Conservation (phyloP, 1,284 basidiomycete genomes). For the Mrakiaceae sp. region DNA sequence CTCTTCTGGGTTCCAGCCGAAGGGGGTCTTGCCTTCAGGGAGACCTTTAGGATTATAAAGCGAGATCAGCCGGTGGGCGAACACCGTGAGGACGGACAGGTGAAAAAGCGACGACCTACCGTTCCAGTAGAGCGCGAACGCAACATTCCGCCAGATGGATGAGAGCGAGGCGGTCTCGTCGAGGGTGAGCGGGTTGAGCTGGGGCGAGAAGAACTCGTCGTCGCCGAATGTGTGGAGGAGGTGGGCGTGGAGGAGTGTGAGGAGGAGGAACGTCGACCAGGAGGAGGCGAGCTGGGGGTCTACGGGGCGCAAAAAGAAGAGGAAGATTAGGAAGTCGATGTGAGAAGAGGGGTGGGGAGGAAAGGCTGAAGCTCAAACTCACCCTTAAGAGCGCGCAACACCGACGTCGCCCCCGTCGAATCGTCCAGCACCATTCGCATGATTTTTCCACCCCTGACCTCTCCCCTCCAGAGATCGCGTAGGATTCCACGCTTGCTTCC, state of each 20-base stretch:
- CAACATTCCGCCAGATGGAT: conserved; percentile 60
- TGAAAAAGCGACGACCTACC: conserved; percentile 8
- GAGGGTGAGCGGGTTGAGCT: conserved; percentile 58
- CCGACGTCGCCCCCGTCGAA: conserved; percentile 28
- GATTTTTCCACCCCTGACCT: conserved; percentile 42
- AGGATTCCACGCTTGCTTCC: conserved; percentile 40
- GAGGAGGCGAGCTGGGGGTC: conserved; percentile 33
- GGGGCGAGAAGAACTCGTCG: conserved; percentile 78
- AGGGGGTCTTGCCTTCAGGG: conserved; percentile 40
- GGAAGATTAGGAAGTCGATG: background rate
- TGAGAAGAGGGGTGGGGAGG: background rate
- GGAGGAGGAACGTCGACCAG: conserved; percentile 63
- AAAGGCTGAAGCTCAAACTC: conserved; percentile 10
- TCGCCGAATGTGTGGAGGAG: conserved; percentile 85
- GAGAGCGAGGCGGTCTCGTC: conserved; percentile 62
- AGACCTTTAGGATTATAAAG: conserved; percentile 20
- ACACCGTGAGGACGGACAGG: too few relatives aligned
- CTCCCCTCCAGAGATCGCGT: conserved; percentile 59
- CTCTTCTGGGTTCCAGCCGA: conserved; percentile 16
- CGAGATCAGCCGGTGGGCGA: conserved; percentile 12
- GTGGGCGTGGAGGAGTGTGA: conserved; percentile 74
- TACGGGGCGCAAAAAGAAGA: background rate
- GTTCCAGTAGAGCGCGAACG: conserved; percentile 62
- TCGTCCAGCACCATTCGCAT: conserved; percentile 46
- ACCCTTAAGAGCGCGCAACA: conserved; percentile 22